Conservation (phyloP, 139 green algal genomes). For the Chlamydomonas applanata region DNA sequence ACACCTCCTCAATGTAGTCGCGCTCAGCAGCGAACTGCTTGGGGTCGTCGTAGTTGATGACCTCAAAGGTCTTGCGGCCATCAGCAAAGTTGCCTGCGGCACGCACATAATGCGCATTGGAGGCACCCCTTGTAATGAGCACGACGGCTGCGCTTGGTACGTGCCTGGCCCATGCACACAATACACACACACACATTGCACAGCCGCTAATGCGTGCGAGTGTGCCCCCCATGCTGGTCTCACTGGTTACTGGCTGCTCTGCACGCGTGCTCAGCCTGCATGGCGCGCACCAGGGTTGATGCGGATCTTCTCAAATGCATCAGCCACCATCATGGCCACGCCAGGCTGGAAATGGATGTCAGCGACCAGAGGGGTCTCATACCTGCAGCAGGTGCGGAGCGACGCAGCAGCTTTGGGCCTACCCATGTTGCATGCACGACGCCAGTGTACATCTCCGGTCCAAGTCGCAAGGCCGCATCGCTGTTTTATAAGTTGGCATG, state of each 20-base stretch:
- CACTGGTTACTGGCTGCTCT: not conserved
- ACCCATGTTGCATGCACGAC: too few relatives aligned
- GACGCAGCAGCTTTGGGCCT: too few relatives aligned
- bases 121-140: too few relatives aligned
- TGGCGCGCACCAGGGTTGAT: constrained; percentile 58
- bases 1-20: constrained; percentile 81
- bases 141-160: too few relatives aligned
- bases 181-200: too few relatives aligned
- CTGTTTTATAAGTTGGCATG: too few relatives aligned
- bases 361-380: constrained; percentile 93
- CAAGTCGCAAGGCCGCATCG: too few relatives aligned
- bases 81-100: constrained; percentile 96
- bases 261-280: not conserved
- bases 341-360: constrained; percentile 99
- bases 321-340: constrained; percentile 95
- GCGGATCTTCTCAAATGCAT: constrained; percentile 98
- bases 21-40: constrained; percentile 83
- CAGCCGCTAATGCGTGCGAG: too few relatives aligned
- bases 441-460: too few relatives aligned
- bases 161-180: too few relatives aligned
- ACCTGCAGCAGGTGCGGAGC: constrained; percentile 52
- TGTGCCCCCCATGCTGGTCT: too few relatives aligned
- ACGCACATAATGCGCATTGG: too few relatives aligned
- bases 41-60: constrained; percentile 91
- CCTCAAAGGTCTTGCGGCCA: constrained; percentile 89